Evolutionary conservation across 1,284 basidiomycete species (phyloP).

Genomic region (Sphagnurus paluster): DNA sequence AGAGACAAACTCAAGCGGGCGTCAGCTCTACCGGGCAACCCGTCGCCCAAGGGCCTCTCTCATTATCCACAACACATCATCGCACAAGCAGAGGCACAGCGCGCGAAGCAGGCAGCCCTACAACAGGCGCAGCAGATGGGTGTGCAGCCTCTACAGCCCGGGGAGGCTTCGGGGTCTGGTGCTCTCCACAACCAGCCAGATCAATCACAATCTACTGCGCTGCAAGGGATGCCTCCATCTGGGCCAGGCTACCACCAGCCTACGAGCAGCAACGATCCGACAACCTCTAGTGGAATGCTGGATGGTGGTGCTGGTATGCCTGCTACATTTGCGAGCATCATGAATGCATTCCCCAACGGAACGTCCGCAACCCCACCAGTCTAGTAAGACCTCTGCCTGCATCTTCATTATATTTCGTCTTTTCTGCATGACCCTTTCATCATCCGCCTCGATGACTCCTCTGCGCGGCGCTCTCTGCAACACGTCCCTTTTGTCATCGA

Average conservation of each 20-base stretch:
- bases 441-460: too few relatives aligned
- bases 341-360: slow-evolving; percentile 53
- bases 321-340: slow-evolving; percentile 61
- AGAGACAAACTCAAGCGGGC: slow-evolving; percentile 31
- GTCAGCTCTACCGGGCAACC: slow-evolving; percentile 27
- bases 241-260: too few relatives aligned
- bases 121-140: slow-evolving; percentile 24
- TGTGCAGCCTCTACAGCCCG: slow-evolving; percentile 6
- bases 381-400: slow-evolving; percentile 3
- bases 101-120: slow-evolving; percentile 22
- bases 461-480: too few relatives aligned
- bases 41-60: slow-evolving; percentile 32
- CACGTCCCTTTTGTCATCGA: not conserved
- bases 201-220: too few relatives aligned
- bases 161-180: slow-evolving; percentile 7
- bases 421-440: not conserved
- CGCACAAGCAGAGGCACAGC: slow-evolving; percentile 37
- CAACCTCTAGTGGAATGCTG: too few relatives aligned
- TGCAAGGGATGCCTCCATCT: slow-evolving; percentile 13
- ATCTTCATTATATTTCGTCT: not conserved
- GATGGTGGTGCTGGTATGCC: slow-evolving; percentile 22
- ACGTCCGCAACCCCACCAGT: slow-evolving; percentile 14
- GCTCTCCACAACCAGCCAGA: too few relatives aligned
- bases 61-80: slow-evolving; percentile 46
- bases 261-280: too few relatives aligned